Conservation (phyloP, 225 moss, liverwort and hornwort genomes). For the Ulota crispa region DNA sequence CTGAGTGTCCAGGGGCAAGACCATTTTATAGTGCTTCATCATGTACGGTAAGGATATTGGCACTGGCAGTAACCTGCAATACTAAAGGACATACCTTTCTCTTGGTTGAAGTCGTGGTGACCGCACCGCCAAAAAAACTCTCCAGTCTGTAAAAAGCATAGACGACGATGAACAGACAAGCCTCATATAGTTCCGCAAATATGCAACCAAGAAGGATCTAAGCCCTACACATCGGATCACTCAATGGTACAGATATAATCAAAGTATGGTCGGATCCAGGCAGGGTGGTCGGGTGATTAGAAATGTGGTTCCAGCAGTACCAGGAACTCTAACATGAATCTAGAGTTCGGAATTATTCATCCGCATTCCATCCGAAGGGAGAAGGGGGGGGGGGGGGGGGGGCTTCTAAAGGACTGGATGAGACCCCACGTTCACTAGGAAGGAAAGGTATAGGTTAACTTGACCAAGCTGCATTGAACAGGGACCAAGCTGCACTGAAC, state of each 20-base stretch:
- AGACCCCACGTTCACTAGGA: not conserved
- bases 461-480: not conserved
- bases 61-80: not conserved
- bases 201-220: not conserved
- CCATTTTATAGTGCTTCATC: not conserved
- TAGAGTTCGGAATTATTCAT: not conserved
- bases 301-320: not conserved
- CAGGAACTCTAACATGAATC: not conserved
- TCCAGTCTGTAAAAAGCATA: constrained; percentile 42
- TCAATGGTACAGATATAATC: not conserved
- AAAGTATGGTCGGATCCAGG: not conserved
- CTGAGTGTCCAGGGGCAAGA: not conserved
- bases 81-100: constrained; percentile 44
- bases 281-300: not conserved
- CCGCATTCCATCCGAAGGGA: not conserved
- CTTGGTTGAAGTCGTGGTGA: constrained; percentile 46
- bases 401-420: not conserved
- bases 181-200: not conserved
- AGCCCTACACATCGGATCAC: not conserved
- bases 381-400: too few relatives aligned
- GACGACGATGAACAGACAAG: constrained; percentile 5
- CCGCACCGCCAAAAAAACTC: constrained; percentile 58
- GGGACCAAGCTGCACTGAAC: not conserved
- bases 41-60: not conserved
- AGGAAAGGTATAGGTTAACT: not conserved